Conservation (phyloP, 495 filamentous ascomycete species). For the Rostrohypoxylon terebratum region DNA sequence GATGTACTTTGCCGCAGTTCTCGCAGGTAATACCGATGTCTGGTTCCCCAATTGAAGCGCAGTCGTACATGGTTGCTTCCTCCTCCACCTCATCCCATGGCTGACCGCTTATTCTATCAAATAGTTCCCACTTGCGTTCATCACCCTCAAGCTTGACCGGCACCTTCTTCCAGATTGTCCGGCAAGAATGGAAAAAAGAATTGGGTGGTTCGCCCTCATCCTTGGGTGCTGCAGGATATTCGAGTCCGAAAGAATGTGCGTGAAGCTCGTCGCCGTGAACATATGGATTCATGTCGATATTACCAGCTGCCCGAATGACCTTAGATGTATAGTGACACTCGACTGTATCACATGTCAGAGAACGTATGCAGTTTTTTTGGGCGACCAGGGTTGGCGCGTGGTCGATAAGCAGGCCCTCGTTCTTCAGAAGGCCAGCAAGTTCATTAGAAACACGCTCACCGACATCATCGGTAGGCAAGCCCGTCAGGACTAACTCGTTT, state of each 20-base stretch:
- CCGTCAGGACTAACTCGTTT: conserved; percentile 59
- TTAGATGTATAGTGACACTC: conserved; percentile 42
- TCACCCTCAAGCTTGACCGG: conserved; percentile 49
- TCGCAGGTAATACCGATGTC: conserved; percentile 51
- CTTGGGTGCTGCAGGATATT: conserved; percentile 51
- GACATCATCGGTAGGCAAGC: conserved; percentile 53
- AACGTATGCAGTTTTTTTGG: conserved; percentile 44
- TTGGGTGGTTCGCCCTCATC: conserved; percentile 56
- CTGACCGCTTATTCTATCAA: conserved; percentile 53
- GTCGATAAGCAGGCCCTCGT: conserved; percentile 59
- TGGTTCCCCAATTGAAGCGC: conserved; percentile 37
- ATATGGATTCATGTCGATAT: conserved; percentile 15
- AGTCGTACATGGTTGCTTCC: conserved; percentile 48
- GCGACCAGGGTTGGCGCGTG: conserved; percentile 51
- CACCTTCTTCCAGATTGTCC: conserved; percentile 60
- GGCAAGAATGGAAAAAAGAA: conserved; percentile 51
- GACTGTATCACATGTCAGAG: conserved; percentile 35
- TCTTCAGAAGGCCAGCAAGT: conserved; percentile 55
- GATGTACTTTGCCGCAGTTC: conserved; percentile 53
- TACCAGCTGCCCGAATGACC: conserved; percentile 53
- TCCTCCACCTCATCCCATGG: conserved; percentile 50
- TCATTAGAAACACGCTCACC: conserved; percentile 51
- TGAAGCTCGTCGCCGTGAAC: conserved; percentile 37
- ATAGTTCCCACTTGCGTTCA: conserved; percentile 56
- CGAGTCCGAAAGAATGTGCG: conserved; percentile 29